A percentile compares a stretch with the other conserved stretches of the same genome.
These are phyloP conservation scores for Elongisporangium senticosum DNA, from an alignment of 352 stramenopile species.

Conservation along the genomic window DNA sequence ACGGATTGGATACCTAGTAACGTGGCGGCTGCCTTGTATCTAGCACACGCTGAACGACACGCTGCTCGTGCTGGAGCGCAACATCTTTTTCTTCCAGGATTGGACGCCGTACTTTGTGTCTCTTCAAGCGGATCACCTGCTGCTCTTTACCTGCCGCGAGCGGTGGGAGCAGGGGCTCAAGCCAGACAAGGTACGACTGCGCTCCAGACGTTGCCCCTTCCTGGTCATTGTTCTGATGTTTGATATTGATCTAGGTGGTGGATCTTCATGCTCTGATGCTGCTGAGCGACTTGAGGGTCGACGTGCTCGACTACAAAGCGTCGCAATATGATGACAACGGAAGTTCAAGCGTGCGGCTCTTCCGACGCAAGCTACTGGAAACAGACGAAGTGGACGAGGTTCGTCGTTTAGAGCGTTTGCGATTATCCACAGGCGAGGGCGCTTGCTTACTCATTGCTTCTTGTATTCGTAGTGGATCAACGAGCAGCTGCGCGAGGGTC, in stretches of 20 bases:
- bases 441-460: background rate
- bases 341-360: conserved; percentile 37
- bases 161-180: conserved; percentile 80
- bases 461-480: conserved; percentile 52
- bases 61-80: conserved; percentile 68
- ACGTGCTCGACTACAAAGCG: conserved; percentile 31
- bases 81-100: conserved; percentile 81
- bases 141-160: conserved; percentile 75
- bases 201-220: background rate
- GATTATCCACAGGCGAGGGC: background rate
- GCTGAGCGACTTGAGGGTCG: conserved; percentile 84
- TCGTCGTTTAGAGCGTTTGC: conserved; percentile 1
- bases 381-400: conserved; percentile 76
- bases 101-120: conserved; percentile 83
- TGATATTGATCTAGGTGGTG: no score
- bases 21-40: conserved; percentile 3
- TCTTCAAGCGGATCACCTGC: conserved; percentile 69
- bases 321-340: conserved; percentile 17
- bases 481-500: conserved; percentile 51
- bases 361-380: conserved; percentile 70
- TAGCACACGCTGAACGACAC: conserved; percentile 86
- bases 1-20: background rate
- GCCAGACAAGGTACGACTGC: conserved; percentile 62
- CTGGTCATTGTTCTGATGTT: background rate
- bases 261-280: conserved; percentile 64